These are phyloP conservation scores for Eimeria tenella DNA, from an alignment of 169 alveolate species.

Conservation along the genomic window DNA sequence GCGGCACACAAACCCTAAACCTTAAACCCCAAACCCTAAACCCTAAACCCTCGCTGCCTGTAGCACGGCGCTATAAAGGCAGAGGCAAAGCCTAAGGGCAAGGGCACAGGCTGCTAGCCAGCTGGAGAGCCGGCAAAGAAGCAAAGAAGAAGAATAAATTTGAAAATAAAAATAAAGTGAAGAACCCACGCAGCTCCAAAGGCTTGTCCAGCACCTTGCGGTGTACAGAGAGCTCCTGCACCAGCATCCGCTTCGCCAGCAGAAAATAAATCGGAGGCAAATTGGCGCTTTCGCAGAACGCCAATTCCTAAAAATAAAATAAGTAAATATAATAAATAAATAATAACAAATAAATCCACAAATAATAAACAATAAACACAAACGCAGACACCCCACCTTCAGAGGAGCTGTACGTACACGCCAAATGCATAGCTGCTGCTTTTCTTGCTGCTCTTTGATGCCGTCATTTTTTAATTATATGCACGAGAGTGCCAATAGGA, in stretches of 20 bases:
- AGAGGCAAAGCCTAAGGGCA: too few relatives aligned
- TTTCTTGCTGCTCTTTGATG: too few relatives aligned
- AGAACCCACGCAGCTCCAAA: slow-evolving; percentile 50
- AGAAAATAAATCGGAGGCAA: slow-evolving; percentile 74
- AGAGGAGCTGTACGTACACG: too few relatives aligned
- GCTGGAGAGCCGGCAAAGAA: not conserved
- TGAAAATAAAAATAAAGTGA: too few relatives aligned
- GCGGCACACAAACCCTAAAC: slow-evolving; percentile 21
- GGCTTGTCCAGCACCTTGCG: slow-evolving; percentile 65
- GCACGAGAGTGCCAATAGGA: too few relatives aligned
- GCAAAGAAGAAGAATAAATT: not conserved
- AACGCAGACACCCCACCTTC: not conserved
- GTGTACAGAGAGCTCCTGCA: slow-evolving; percentile 75
- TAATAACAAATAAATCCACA: not conserved
- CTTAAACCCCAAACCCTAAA: too few relatives aligned
- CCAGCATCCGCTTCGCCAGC: slow-evolving; percentile 77
- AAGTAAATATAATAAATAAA: not conserved
- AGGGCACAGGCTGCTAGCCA: not conserved
- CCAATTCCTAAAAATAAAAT: slow-evolving; percentile 48
- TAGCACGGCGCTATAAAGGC: not conserved
- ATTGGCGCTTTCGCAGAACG: slow-evolving; percentile 77
- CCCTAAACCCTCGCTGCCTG: too few relatives aligned
- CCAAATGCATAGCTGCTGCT: too few relatives aligned
- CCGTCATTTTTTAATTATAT: too few relatives aligned
- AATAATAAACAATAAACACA: not conserved